Base-by-base conservation (phyloP, 2,329 filamentous ascomycete genomes). In the Fusarium scirpi region DNA sequence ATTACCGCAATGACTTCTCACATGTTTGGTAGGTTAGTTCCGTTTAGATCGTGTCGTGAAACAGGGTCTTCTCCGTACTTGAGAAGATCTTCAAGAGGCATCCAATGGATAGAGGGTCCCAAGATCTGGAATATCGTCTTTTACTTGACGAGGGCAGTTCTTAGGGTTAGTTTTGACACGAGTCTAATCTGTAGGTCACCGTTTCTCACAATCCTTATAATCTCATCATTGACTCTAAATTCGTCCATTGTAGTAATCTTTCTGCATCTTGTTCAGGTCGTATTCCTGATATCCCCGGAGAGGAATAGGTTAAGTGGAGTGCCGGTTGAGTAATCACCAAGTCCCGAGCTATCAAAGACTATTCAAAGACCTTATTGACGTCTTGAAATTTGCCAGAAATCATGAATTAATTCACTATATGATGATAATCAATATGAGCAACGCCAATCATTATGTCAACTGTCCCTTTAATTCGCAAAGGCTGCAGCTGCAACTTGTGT, bases 31-130 rank as follows among this genome's bases (percentile, higher is more conserved):
- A 29, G 49, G 55, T 62, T 64, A 62, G 53, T 59, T 55, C 48
- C 51, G 57, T 51, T 20, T 43, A 49, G n/a, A 62, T 67, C 60
- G 69, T 69, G 56, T 69, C 25, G 27, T 69, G 52, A 69, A 69
- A 69, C 68, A 69, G 52, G 63, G 58, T 69, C 58, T 47, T 55
- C 15, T 46, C 49, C 45, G 32, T 55, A 40, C 52, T 32, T 56
- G 34, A 57, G n/a, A 22, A 34, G 25, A 29, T 27, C 47, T 47
- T 27, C 30, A 67, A 68, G 43, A 56, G 55, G 48, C 40, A 69
- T 58, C 49, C 49, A 40, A 53, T n/a, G 18, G 32, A 29, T 41
- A 41, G 18, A 41, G 10, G 32, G 18, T 27, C 18, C 24, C 24
- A 24, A 52, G 13, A 41, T 52, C 32, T 52, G 22, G 24, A 20